Evolutionary conservation across 2,329 filamentous ascomycete species (phyloP).

Genomic region (Penicillium frequentans): DNA sequence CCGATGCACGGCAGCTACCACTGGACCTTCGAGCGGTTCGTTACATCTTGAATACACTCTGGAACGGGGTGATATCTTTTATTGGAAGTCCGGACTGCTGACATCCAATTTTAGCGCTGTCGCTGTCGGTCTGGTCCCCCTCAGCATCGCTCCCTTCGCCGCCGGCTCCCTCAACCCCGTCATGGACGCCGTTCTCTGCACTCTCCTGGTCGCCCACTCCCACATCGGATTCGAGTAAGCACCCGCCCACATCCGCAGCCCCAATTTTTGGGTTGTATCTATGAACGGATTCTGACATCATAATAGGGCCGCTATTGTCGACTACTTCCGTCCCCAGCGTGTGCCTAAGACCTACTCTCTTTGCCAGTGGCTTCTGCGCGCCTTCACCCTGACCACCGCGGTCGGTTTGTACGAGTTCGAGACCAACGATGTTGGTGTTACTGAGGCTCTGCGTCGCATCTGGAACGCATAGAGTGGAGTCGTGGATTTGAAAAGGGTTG

Average conservation of each 20-base stretch:
- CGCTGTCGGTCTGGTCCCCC: conserved; percentile 76
- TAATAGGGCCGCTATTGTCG: conserved; percentile 69
- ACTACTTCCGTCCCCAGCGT: conserved; percentile 78
- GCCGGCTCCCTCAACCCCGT: conserved; percentile 87
- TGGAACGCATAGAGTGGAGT: conserved; percentile 67
- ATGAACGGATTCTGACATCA: conserved; percentile 12
- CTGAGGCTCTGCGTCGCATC: conserved; percentile 81
- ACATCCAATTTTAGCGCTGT: conserved; percentile 59
- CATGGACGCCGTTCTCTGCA: conserved; percentile 82
- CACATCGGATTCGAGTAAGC: conserved; percentile 88
- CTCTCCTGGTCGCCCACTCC: conserved; percentile 81
- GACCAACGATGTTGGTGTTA: conserved; percentile 95
- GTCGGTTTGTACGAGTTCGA: conserved; percentile 97
- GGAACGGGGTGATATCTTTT: neutral
- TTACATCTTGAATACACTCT: neutral
- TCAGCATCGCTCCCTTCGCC: conserved; percentile 89
- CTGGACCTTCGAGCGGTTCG: conserved; percentile 86
- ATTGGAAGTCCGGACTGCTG: neutral
- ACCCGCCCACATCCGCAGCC: neutral
- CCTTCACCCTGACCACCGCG: conserved; percentile 75
- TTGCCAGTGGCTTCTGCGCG: conserved; percentile 77
- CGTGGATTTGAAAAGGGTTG: conserved; percentile 23
- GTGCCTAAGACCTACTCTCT: conserved; percentile 66
- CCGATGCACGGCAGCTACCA: conserved; percentile 93
- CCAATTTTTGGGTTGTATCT: neutral